These are phyloP conservation scores for Gossypium sturtianum DNA, from an alignment of 345 rosid genomes.

Conservation along the genomic window DNA sequence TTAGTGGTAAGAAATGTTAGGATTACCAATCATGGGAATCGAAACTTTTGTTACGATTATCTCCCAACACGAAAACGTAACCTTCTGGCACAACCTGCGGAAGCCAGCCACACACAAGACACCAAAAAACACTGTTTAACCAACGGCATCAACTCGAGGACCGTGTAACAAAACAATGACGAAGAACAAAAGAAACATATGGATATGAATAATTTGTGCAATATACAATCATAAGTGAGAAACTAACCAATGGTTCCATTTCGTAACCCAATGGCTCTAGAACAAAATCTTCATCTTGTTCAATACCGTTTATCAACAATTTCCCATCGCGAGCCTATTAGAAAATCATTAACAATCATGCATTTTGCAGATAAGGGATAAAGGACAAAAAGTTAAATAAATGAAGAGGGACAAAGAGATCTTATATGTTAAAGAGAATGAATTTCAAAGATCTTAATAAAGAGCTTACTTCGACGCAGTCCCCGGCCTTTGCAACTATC, in stretches of 20 bases:
- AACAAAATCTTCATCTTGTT: slow-evolving; percentile 61
- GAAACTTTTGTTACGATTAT: slow-evolving; percentile 84
- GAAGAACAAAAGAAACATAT: background rate
- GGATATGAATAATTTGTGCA: background rate
- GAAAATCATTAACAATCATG: slow-evolving; percentile 15
- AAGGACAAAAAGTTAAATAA: background rate
- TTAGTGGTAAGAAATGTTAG: background rate
- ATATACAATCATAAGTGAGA: background rate
- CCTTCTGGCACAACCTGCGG: slow-evolving; percentile 81
- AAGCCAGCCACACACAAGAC: background rate
- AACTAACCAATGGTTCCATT: slow-evolving; percentile 64
- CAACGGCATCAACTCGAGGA: background rate
- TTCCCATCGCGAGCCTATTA: slow-evolving; percentile 66
- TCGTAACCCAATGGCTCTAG: slow-evolving; percentile 69
- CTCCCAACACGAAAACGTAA: slow-evolving; percentile 85
- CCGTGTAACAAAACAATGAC: background rate
- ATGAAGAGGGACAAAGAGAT: slow-evolving; percentile 14
- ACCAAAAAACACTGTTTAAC: background rate
- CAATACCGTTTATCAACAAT: slow-evolving; percentile 58
- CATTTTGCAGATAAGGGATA: background rate
- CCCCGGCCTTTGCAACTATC: slow-evolving; percentile 88
- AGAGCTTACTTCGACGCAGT: slow-evolving; percentile 69
- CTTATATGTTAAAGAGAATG: background rate
- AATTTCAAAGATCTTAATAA: background rate
- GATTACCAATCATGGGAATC: slow-evolving; percentile 89